Evolutionary conservation across 2,329 filamentous ascomycete genomes (phyloP).

Genomic region (Ceratocystis papillata): DNA sequence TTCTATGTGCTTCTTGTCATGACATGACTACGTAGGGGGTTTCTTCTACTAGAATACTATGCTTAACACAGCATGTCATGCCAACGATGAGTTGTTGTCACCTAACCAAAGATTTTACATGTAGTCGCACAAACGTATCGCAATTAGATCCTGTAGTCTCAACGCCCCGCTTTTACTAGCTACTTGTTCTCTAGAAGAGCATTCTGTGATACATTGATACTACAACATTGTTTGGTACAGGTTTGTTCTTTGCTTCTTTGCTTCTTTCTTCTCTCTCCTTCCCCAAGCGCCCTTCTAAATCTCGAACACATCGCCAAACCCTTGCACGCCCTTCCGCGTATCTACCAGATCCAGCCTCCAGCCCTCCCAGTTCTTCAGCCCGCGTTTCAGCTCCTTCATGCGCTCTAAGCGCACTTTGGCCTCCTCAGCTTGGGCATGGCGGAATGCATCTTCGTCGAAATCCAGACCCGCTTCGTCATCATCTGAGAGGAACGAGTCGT

Average conservation of each 20-base stretch:
- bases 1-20: not conserved
- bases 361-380: slow-evolving; percentile 55
- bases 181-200: no score
- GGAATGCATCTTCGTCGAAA: slow-evolving; percentile 58
- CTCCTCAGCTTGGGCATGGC: slow-evolving; percentile 52
- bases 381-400: slow-evolving; percentile 53
- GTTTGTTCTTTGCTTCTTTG: not conserved
- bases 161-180: no score
- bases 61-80: not conserved
- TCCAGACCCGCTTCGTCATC: slow-evolving; percentile 43
- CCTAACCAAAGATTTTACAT: no score
- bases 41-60: not conserved
- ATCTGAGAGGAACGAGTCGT: slow-evolving; percentile 43
- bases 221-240: no score
- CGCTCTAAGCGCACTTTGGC: slow-evolving; percentile 49
- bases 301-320: slow-evolving; percentile 54
- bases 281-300: slow-evolving; percentile 33
- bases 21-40: not conserved
- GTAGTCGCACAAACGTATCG: no score
- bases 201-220: no score
- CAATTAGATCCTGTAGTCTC: no score
- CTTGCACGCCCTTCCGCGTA: slow-evolving; percentile 45
- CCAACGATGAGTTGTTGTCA: no score
- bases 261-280: not conserved
- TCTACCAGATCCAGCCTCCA: slow-evolving; percentile 58